Evolutionary conservation across 345 rosid genomes (phyloP), one percentile per base, ranked within the genome.

Genomic region (Brassica juncea): DNA sequence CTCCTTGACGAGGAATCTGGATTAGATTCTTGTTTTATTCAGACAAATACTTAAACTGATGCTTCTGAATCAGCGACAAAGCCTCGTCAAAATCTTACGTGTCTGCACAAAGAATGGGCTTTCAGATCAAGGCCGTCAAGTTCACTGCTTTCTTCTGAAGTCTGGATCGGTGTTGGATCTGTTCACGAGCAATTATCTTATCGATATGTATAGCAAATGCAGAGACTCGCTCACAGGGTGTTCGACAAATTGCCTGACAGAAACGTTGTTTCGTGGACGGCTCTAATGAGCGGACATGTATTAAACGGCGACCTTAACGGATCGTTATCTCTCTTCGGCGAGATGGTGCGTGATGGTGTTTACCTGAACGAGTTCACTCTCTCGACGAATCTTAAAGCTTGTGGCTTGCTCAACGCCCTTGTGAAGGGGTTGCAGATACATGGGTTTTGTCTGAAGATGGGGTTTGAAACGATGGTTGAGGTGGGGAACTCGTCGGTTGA

Each of bases 261-360:
- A 85, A 92, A 92, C 19, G 88, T 88, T 80, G 92, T 90, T 86
- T 88, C 94, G 27, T 90, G 94, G 97, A 91, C 98, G 1, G 84
- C 94, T 54, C 97, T 93, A 44, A 90, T 90, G 94, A 85, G 92
- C 16, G 98, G 93, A 35, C 80, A 82, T 76, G 77, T 93, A 39
- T 84, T 70, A 27, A 81, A 75, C 8, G 89, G 89, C 8, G 71
- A 83, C 52, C 86, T 88, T 12, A 73, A 64, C 11, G 82, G 39
- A 58, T 86, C 91, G 0, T 79, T 91, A n/a, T 77, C 68, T 57
- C 81, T 89, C 0, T 84, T 90, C 69, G 57, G 72, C 31, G 81
- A 77, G 44, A 91, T 93, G 96, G 78, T 76, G 6, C 76, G 74
- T 27, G 82, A 84, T 0, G 81, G 82, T 65, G 60, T 84, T 16